These are phyloP conservation scores for Achaetomiella virescens DNA, from an alignment of 495 filamentous ascomycete species.

Conservation along the genomic window DNA sequence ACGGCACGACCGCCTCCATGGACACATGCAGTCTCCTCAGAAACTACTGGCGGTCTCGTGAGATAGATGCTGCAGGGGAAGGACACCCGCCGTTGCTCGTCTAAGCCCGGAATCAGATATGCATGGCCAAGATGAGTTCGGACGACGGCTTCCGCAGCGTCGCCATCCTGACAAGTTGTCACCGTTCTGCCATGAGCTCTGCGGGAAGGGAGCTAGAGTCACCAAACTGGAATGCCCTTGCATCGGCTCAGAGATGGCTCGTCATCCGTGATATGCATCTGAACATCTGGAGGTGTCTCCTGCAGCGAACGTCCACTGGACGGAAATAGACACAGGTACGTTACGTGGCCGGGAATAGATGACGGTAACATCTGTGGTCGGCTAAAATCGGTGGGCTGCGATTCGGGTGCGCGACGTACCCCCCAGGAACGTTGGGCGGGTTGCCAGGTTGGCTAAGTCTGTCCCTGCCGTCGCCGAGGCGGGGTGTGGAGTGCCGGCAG, in stretches of 20 bases:
- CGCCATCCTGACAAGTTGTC: too few relatives aligned
- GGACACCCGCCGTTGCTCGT: background rate
- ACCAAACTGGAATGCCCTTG: background rate
- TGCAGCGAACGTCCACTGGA: background rate
- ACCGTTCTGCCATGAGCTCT: background rate
- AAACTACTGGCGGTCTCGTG: too few relatives aligned
- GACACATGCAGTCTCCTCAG: too few relatives aligned
- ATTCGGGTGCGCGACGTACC: background rate
- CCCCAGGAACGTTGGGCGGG: too few relatives aligned
- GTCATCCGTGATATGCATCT: background rate
- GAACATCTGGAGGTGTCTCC: background rate
- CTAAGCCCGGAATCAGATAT: background rate
- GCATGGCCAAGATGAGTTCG: background rate
- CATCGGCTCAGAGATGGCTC: background rate
- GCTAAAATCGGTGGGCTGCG: background rate
- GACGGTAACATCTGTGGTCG: background rate
- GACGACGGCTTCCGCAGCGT: slow-evolving; percentile 5
- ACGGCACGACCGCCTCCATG: too few relatives aligned
- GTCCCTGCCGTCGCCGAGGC: slow-evolving; percentile 1
- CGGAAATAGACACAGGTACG: slow-evolving; percentile 7
- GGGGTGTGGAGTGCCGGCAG: slow-evolving; percentile 12
- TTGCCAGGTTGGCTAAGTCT: background rate
- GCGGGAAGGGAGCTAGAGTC: background rate
- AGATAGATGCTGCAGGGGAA: too few relatives aligned
- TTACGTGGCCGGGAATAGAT: background rate